Evolutionary conservation across 1,284 basidiomycete species (phyloP).

Genomic region (Cryptococcus sp.): DNA sequence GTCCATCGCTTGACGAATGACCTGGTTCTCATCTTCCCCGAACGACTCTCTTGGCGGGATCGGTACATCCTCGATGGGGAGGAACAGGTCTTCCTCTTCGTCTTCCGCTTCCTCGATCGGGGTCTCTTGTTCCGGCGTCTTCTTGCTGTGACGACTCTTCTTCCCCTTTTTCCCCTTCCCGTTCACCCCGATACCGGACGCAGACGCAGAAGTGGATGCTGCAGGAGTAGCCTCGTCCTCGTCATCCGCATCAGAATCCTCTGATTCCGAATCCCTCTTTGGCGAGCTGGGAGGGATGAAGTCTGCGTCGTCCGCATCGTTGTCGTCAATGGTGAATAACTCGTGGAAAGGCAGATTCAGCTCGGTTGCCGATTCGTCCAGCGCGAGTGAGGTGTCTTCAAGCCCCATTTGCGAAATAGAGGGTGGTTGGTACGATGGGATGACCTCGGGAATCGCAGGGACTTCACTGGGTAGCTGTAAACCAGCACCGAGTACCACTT

Average conservation of each 20-base stretch:
- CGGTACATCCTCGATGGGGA: conserved; percentile 22
- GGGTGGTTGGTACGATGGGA: neutral
- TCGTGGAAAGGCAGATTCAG: conserved; percentile 26
- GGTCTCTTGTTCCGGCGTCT: conserved; percentile 1
- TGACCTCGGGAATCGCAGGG: conserved; percentile 1
- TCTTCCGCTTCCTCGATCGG: conserved; percentile 12
- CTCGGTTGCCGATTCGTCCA: conserved; percentile 2
- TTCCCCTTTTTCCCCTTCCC: conserved; percentile 1
- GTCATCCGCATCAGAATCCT: conserved; percentile 24
- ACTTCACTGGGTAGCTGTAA: conserved; percentile 18
- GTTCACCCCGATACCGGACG: no score
- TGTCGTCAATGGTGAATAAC: conserved; percentile 32
- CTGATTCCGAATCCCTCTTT: conserved; percentile 16
- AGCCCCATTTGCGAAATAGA: neutral
- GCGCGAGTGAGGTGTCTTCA: conserved; percentile 8
- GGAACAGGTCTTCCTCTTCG: conserved; percentile 23
- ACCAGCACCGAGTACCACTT: conserved; percentile 20
- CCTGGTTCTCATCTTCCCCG: conserved; percentile 14
- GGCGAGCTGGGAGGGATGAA: conserved; percentile 38
- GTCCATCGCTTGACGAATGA: conserved; percentile 23
- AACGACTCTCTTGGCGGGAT: conserved; percentile 10
- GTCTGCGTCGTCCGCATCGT: conserved; percentile 40
- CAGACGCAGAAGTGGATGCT: no score
- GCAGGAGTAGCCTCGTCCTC: conserved; percentile 16
- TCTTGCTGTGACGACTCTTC: neutral